phyloP scores from a whole-genome alignment of 2,329 filamentous ascomycete genomes.

The Pseudopithomyces maydicus region DNA sequence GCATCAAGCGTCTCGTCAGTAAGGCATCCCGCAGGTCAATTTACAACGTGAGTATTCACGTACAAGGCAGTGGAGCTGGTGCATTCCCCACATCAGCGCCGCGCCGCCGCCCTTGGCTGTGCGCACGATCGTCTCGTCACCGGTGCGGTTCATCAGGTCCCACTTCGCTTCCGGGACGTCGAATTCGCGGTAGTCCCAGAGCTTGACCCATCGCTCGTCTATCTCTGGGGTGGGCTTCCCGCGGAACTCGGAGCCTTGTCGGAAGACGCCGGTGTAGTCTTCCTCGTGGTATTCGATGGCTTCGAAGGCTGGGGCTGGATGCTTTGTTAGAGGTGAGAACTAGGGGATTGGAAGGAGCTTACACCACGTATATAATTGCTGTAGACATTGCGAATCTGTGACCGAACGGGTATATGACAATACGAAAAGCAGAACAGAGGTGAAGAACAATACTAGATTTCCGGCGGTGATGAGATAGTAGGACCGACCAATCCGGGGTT shows the following conservation, averaged over 20 bases:
- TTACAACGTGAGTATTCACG: not conserved
- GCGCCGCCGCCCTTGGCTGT: not conserved
- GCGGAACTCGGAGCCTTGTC: not conserved
- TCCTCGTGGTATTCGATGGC: conserved; percentile 1
- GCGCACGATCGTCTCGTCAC: not conserved
- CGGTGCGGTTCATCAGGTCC: not conserved
- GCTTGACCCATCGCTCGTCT: not conserved
- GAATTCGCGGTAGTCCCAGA: conserved; percentile 3
- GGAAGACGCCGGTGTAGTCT: not conserved
- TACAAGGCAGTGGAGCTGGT: conserved; percentile 2
- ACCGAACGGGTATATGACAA: not conserved
- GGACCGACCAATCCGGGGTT: not conserved
- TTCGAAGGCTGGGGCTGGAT: not conserved
- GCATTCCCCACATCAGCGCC: not conserved
- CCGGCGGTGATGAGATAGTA: not conserved
- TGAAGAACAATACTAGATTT: not conserved
- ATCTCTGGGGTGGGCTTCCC: not conserved
- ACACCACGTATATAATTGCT: conserved; percentile 1
- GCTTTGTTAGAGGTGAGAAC: not conserved
- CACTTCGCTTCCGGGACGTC: not conserved
- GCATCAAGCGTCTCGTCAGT: not conserved
- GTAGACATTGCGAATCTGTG: not conserved
- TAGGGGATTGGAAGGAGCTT: not conserved
- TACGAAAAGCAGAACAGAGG: not conserved
- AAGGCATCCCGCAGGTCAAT: not conserved